These are phyloP conservation scores for Fragaria nilgerrensis DNA, from an alignment of 306 rosid genomes.

Conservation along the genomic window DNA sequence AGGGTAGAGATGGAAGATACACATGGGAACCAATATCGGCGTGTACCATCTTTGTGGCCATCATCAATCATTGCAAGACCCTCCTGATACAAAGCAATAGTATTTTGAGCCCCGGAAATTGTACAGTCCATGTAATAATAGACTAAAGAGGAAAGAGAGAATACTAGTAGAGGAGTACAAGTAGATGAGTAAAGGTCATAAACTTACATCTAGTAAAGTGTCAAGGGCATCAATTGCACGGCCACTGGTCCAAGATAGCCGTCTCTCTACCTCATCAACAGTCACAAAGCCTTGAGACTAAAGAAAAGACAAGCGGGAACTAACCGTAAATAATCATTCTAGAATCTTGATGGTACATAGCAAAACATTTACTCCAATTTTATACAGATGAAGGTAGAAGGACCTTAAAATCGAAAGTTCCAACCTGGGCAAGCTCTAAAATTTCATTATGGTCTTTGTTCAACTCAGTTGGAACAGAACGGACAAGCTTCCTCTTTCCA, in stretches of 20 bases:
- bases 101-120: constrained; percentile 18
- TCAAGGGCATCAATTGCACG: constrained; percentile 91
- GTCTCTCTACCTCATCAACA: constrained; percentile 72
- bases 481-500: constrained; percentile 91
- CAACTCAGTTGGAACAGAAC: constrained; percentile 97
- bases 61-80: constrained; percentile 99
- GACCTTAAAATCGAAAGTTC: background rate
- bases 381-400: background rate
- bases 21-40: constrained; percentile 93
- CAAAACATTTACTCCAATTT: background rate
- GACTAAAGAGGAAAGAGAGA: background rate
- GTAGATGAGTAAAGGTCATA: constrained; percentile 1
- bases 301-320: constrained; percentile 12
- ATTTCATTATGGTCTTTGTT: constrained; percentile 97
- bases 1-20: constrained; percentile 69
- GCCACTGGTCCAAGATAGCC: constrained; percentile 82
- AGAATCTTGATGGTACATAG: background rate
- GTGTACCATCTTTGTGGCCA: constrained; percentile 84
- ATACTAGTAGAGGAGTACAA: background rate
- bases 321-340: background rate
- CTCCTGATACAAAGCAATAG: constrained; percentile 50
- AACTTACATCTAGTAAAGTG: constrained; percentile 75
- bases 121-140: background rate
- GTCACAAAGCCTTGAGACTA: constrained; percentile 93
- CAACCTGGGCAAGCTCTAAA: constrained; percentile 97